Evolutionary conservation across 352 stramenopile species (phyloP).

Genomic region (Blastocystis sp.): DNA sequence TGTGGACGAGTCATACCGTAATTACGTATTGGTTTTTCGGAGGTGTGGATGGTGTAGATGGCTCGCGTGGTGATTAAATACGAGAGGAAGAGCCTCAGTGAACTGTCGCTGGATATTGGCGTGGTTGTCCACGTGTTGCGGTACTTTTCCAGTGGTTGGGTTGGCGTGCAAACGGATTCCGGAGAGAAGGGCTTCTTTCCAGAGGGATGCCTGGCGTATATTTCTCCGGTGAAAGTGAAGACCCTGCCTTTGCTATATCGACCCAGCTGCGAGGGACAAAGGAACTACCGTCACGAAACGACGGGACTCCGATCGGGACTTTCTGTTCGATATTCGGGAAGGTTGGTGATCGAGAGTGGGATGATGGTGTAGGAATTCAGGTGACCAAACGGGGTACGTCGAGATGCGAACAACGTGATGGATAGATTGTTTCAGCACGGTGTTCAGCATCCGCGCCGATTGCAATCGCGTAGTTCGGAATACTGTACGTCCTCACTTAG

Average conservation of each 20-base stretch:
- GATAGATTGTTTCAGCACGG: background rate
- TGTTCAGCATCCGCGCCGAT: background rate
- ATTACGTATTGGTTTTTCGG: background rate
- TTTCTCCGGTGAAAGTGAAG: background rate
- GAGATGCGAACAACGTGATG: background rate
- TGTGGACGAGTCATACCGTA: background rate
- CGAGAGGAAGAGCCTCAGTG: background rate
- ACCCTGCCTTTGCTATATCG: background rate
- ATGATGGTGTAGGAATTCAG: background rate
- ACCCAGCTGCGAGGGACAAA: background rate
- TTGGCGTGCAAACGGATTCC: background rate
- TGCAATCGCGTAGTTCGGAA: background rate
- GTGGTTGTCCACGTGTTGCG: slow-evolving; percentile 19
- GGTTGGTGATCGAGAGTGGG: background rate
- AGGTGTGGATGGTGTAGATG: background rate
- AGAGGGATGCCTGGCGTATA: background rate
- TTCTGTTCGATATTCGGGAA: background rate
- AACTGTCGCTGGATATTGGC: background rate
- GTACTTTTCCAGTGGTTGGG: background rate
- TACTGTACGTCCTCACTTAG: background rate
- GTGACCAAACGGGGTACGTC: background rate
- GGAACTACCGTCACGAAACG: background rate
- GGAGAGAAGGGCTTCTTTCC: slow-evolving; percentile 16
- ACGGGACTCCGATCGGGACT: background rate
- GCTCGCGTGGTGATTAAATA: background rate